phyloP scores from a whole-genome alignment of 768 basidiomycete species.

The Collybiopsis luxurians region DNA sequence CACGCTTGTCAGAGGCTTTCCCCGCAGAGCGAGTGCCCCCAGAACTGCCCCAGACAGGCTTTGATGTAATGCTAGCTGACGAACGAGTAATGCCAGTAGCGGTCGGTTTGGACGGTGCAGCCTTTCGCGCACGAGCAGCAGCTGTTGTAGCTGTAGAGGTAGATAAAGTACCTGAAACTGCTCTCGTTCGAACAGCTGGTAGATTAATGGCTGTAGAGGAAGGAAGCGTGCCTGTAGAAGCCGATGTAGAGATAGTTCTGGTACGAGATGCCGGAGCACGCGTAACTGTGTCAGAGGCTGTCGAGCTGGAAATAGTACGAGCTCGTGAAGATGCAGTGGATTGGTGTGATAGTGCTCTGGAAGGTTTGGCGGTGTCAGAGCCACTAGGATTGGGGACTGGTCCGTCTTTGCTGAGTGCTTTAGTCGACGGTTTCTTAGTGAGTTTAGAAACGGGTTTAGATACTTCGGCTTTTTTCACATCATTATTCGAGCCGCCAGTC shows the following conservation, averaged over 20 bases:
- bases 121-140: neutral
- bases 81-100: neutral
- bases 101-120: neutral
- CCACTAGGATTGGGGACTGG: too few relatives aligned
- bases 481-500: neutral
- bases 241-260: neutral
- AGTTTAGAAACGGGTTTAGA: neutral
- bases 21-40: neutral
- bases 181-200: neutral
- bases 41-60: neutral
- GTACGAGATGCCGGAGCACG: neutral
- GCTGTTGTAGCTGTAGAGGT: neutral
- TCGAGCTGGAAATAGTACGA: neutral
- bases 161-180: neutral
- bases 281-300: neutral
- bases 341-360: neutral
- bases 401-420: neutral
- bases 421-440: neutral
- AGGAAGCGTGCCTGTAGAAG: neutral
- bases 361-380: neutral
- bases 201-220: neutral
- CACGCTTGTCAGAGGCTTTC: neutral
- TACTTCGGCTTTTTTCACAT: neutral
- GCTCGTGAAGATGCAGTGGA: conserved; percentile 3
- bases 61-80: neutral